Conservation (phyloP, 116 monocot species). For the Cymodocea nodosa region DNA sequence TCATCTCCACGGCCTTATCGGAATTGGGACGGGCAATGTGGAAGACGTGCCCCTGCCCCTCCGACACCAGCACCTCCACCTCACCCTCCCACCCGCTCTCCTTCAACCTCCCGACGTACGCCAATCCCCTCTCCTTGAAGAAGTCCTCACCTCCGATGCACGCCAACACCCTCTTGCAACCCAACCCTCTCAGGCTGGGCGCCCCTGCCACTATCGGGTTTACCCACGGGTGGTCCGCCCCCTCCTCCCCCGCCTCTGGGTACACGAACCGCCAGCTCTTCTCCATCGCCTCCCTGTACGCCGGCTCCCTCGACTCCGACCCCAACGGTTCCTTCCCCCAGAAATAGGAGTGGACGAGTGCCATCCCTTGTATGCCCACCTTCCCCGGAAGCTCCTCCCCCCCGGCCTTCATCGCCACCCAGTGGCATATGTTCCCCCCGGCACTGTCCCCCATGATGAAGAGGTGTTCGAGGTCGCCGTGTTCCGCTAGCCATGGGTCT, state of each 20-base stretch:
- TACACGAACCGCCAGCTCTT: conserved; percentile 21
- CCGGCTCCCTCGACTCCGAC: conserved; percentile 6
- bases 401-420: conserved; percentile 19
- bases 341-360: conserved; percentile 34
- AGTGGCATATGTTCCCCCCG: conserved; percentile 56
- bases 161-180: conserved; percentile 8
- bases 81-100: conserved; percentile 8
- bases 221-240: conserved; percentile 14
- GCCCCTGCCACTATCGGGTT: conserved; percentile 11
- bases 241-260: conserved; percentile 12
- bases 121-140: not conserved
- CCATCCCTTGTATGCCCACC: conserved; percentile 22
- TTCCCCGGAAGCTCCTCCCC: not conserved
- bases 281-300: conserved; percentile 7
- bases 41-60: conserved; percentile 10
- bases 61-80: conserved; percentile 5
- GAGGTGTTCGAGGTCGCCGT: conserved; percentile 26
- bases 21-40: conserved; percentile 4
- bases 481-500: conserved; percentile 36
- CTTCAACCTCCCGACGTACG: conserved; percentile 7
- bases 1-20: conserved; percentile 6
- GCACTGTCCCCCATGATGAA: conserved; percentile 63
- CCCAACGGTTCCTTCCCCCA: conserved; percentile 17
- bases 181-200: conserved; percentile 9
- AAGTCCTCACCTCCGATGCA: conserved; percentile 4